These are phyloP conservation scores for Backusella circina DNA, from an alignment of 192 early-diverging fungal genomes.

Conservation along the genomic window DNA sequence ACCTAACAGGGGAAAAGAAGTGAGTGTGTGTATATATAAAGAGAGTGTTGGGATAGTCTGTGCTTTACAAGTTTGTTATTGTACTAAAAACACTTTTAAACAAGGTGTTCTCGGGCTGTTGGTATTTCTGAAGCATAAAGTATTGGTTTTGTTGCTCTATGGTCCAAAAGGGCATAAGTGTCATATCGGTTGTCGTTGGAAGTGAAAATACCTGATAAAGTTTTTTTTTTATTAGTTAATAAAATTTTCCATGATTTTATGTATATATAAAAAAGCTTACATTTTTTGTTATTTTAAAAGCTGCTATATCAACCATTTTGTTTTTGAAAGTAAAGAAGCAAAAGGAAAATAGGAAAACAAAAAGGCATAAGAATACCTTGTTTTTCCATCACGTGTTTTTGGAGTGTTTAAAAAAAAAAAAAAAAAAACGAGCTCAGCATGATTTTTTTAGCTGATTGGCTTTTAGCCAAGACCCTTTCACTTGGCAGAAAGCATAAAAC, in stretches of 20 bases:
- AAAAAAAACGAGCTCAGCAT: neutral
- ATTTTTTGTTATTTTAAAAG: slow-evolving; percentile 1
- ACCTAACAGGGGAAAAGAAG: slow-evolving; percentile 39
- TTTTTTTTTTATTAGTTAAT: neutral
- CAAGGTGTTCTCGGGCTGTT: slow-evolving; percentile 48
- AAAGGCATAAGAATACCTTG: neutral
- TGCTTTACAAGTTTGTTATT: slow-evolving; percentile 79
- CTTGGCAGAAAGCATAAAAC: neutral
- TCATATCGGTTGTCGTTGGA: slow-evolving; percentile 44
- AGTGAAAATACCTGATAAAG: slow-evolving; percentile 40
- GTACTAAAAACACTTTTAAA: slow-evolving; percentile 74
- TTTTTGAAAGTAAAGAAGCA: neutral
- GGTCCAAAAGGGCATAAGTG: slow-evolving; percentile 62
- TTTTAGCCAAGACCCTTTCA: neutral
- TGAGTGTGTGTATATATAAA: neutral
- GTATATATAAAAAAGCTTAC: neutral
- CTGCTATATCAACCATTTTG: neutral
- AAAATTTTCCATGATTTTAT: neutral
- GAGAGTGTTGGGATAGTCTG: neutral
- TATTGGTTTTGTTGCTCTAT: slow-evolving; percentile 53
- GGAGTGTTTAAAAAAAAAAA: neutral
- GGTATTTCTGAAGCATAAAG: slow-evolving; percentile 68
- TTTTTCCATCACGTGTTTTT: neutral
- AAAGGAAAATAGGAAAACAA: neutral
- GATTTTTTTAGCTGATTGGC: neutral